Conservation (phyloP, 345 rosid species). For the Salix brachista region DNA sequence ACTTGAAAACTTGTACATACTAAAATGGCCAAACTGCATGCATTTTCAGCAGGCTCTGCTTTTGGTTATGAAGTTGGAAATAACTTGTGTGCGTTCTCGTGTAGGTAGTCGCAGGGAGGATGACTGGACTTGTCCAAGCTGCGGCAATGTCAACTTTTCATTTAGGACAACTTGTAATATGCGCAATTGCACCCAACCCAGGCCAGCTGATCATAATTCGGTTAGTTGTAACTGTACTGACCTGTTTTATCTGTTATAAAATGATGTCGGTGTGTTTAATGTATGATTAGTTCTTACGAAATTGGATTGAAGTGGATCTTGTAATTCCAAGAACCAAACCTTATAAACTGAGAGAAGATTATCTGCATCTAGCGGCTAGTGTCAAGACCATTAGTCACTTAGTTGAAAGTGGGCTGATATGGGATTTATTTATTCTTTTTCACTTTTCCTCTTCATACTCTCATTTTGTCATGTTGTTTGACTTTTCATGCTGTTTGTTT, state of each 20-base stretch:
- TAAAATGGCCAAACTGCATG: background rate
- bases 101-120: slow-evolving; percentile 97
- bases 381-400: background rate
- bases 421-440: background rate
- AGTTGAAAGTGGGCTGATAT: background rate
- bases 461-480: background rate
- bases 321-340: background rate
- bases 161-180: slow-evolving; percentile 96
- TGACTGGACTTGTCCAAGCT: slow-evolving; percentile 98
- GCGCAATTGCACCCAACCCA: slow-evolving; percentile 96
- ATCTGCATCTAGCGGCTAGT: background rate
- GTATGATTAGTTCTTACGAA: background rate
- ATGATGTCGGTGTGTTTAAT: background rate
- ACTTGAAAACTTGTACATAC: background rate
- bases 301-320: background rate
- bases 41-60: background rate
- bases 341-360: background rate
- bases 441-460: background rate
- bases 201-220: slow-evolving; percentile 87
- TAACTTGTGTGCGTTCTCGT: background rate
- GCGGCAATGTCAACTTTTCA: slow-evolving; percentile 95
- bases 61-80: background rate
- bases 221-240: slow-evolving; percentile 31
- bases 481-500: background rate
- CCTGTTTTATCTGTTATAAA: background rate